Conservation (phyloP, 441 rosid genomes). For the Gossypium gossypioides region DNA sequence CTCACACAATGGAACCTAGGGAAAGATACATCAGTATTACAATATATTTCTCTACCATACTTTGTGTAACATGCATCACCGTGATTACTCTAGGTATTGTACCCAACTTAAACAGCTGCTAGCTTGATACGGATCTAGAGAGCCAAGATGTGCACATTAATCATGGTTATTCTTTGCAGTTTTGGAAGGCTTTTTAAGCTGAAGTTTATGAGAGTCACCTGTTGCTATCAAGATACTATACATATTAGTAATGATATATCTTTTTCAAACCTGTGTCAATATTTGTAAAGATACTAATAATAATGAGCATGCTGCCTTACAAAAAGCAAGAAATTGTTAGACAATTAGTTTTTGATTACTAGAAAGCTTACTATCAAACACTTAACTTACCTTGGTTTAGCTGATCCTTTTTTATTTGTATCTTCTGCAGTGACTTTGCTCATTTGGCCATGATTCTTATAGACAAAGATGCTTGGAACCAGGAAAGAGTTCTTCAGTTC, state of each 20-base stretch:
- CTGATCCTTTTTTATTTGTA: conserved; percentile 10
- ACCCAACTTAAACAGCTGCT: background rate
- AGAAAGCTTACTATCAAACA: background rate
- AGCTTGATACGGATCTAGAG: background rate
- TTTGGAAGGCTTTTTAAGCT: background rate
- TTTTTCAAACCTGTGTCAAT: background rate
- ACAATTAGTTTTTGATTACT: background rate
- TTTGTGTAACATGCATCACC: background rate
- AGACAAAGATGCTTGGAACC: conserved; percentile 70
- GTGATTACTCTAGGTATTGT: background rate
- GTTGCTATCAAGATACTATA: background rate
- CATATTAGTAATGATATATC: background rate
- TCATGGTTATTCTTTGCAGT: background rate
- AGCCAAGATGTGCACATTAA: background rate
- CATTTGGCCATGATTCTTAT: conserved; percentile 50
- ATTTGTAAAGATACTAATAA: background rate
- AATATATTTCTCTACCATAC: background rate
- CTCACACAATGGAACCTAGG: background rate
- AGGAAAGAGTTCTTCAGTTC: conserved; percentile 33
- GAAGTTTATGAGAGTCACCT: background rate
- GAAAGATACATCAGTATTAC: background rate
- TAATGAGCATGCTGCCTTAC: background rate
- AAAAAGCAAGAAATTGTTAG: background rate
- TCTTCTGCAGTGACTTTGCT: conserved; percentile 32
- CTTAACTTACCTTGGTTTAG: background rate